Conservation (phyloP, 1,284 basidiomycete genomes). For the Fomitopsis pinicola region DNA sequence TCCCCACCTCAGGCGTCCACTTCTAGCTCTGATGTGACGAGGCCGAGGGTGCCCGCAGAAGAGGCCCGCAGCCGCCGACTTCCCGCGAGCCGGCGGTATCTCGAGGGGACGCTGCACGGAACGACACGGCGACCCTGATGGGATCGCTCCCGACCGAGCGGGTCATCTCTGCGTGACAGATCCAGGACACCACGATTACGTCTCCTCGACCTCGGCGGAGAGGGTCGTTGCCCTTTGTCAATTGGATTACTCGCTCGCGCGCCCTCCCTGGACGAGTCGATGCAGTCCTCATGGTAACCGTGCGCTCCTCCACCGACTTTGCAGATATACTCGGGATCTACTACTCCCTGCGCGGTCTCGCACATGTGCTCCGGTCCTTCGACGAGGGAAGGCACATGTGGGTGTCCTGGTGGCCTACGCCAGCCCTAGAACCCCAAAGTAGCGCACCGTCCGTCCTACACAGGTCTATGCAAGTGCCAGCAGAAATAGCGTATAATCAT, state of each 20-base stretch:
- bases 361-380: neutral
- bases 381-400: neutral
- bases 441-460: no score
- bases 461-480: neutral
- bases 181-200: neutral
- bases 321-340: neutral
- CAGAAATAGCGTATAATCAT: neutral
- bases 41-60: neutral
- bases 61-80: neutral
- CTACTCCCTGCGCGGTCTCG: neutral
- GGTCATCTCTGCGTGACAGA: neutral
- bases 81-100: neutral
- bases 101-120: neutral
- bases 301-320: neutral
- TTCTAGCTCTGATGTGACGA: neutral
- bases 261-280: neutral
- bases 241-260: neutral
- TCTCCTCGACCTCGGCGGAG: neutral
- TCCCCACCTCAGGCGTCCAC: neutral
- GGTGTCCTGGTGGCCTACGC: neutral
- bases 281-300: neutral
- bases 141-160: neutral
- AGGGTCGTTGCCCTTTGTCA: neutral
- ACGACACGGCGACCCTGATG: neutral
- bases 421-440: no score